A percentile compares a stretch with the other conserved stretches of the same genome.
Conservation (phyloP, 306 rosid genomes). For the Parietaria judaica region DNA sequence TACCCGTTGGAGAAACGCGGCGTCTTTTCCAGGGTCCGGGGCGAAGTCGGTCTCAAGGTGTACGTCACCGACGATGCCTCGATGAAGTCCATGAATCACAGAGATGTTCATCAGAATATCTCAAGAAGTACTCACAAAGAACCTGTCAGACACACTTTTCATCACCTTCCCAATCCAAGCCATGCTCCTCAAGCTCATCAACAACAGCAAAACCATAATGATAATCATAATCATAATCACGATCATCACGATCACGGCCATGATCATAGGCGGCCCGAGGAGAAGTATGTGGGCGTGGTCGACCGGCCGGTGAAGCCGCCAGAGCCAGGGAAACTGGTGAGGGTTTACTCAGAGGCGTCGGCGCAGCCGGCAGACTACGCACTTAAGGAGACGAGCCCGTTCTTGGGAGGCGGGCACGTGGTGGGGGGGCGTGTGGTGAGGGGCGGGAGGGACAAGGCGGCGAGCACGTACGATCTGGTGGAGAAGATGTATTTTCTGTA, state of each 20-base stretch:
- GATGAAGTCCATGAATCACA: slow-evolving; percentile 35
- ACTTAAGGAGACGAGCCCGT: slow-evolving; percentile 88
- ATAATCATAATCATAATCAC: background rate
- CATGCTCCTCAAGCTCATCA: slow-evolving; percentile 15
- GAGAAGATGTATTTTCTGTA: slow-evolving; percentile 83
- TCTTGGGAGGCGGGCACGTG: slow-evolving; percentile 85
- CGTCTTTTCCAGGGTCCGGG: slow-evolving; percentile 67
- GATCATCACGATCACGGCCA: slow-evolving; percentile 14
- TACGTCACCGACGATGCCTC: slow-evolving; percentile 49
- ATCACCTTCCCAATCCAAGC: slow-evolving; percentile 55
- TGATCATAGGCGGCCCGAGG: slow-evolving; percentile 31
- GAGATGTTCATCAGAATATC: background rate
- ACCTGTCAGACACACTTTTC: slow-evolving; percentile 45
- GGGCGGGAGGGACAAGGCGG: slow-evolving; percentile 44
- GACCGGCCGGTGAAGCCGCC: slow-evolving; percentile 45
- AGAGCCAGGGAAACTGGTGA: slow-evolving; percentile 46
- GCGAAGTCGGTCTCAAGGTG: slow-evolving; percentile 71
- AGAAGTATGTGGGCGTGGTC: slow-evolving; percentile 35
- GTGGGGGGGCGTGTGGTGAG: slow-evolving; percentile 72
- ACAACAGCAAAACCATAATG: background rate
- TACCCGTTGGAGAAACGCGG: slow-evolving; percentile 71
- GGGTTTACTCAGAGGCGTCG: slow-evolving; percentile 45
- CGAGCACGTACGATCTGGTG: slow-evolving; percentile 82
- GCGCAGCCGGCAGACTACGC: slow-evolving; percentile 71
- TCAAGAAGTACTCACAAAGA: slow-evolving; percentile 14